These are phyloP conservation scores for Starmerella bacillaris DNA, from an alignment of 805 yeast species.

Conservation along the genomic window DNA sequence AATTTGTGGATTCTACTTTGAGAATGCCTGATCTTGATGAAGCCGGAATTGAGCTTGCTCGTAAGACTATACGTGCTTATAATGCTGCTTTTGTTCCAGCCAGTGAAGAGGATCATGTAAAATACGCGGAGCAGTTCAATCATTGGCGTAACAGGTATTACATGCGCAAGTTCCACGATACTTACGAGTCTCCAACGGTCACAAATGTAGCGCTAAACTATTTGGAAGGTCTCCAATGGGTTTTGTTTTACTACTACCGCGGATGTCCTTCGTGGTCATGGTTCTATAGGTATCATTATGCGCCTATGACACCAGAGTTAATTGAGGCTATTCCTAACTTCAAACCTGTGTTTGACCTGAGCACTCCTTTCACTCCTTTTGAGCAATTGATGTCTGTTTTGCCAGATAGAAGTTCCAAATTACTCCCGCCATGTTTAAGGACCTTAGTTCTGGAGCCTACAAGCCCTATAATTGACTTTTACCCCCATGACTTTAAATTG, in stretches of 20 bases:
- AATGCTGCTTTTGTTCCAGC: conserved; percentile 20
- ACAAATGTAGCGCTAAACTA: conserved; percentile 58
- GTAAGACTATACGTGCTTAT: conserved; percentile 24
- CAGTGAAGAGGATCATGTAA: conserved; percentile 32
- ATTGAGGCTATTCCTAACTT: conserved; percentile 41
- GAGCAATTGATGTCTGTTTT: conserved; percentile 95
- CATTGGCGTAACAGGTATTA: conserved; percentile 80
- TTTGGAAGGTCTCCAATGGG: conserved; percentile 95
- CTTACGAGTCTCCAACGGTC: conserved; percentile 37
- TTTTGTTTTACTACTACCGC: conserved; percentile 68
- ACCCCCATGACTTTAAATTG: conserved; percentile 70
- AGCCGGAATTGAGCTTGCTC: conserved; percentile 8
- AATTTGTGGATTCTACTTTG: conserved; percentile 41
- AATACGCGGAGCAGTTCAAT: conserved; percentile 55
- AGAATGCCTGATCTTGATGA: conserved; percentile 24
- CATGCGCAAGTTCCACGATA: conserved; percentile 56
- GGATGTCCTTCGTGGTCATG: conserved; percentile 95
- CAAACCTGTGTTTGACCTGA: conserved; percentile 43
- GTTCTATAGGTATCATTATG: conserved; percentile 77
- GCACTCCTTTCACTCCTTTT: conserved; percentile 75
- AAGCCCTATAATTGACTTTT: conserved; percentile 79
- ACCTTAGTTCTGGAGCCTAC: conserved; percentile 66
- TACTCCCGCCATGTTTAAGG: conserved; percentile 65
- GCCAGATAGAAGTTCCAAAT: conserved; percentile 71
- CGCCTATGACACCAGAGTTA: conserved; percentile 87